Evolutionary conservation across 768 basidiomycete species (phyloP), one percentile per base, ranked within the genome.

Genomic region (Exidia glandulosa): DNA sequence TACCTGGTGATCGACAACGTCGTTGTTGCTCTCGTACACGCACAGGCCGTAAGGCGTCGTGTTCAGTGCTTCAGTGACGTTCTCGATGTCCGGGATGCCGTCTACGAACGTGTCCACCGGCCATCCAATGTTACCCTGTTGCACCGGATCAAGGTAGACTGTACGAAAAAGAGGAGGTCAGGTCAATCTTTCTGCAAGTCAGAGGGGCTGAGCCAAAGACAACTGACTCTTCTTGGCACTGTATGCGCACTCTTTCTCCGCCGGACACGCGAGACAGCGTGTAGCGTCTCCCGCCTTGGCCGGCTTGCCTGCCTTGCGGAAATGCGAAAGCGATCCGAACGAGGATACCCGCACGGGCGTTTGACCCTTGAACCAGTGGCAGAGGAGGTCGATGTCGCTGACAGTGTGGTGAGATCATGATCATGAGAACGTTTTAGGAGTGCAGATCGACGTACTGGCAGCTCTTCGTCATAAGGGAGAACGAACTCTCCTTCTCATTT

Each of bases 1-100:
- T 58, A 77, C 81, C 72, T 94, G 91, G 64, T 94, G 85, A 71
- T 94, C 91, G 66, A 87, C 90, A 54, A 94, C 90, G 67, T 94
- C 87, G 68, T 94, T 94, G 48, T 79, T 75, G 58, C 82, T 79
- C 68, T 92, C 90, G 69, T 94, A 94, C 5, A 91, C 90, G 66
- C 92, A 94, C 59, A 76, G 72, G 0, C 92, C 92, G 61, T 92
- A 93, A 19, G 86, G 83, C 2, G 87, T 84, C 3, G 71, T 75
- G 54, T 74, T 77, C n/a, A 94, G 74, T 0, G 88, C 90, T 2
- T 79, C 78, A 0, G 83, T 84, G 60, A 94, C 75, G 69, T 87
- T 93, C 73, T 94, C 92, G 52, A 94, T 87, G 67, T 94, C 92
- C 2, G 91, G 87, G 13, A 88, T 67, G 5, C 86, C 91, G 64